phyloP scores from a whole-genome alignment of 768 basidiomycete genomes.

The Naganishia friedmannii region DNA sequence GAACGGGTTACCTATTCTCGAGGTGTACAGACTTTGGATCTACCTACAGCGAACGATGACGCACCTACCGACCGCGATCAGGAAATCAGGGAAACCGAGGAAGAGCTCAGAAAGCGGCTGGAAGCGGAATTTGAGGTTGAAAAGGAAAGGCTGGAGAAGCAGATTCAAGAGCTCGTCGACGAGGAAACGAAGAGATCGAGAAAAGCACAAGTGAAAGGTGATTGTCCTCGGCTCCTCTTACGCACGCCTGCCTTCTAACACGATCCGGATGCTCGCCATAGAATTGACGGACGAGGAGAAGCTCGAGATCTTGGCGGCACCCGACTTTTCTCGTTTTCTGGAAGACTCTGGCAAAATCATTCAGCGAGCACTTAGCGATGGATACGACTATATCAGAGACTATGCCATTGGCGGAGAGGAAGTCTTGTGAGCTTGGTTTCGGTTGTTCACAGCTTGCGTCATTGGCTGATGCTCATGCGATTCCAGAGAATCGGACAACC shows the following conservation, averaged over 20 bases:
- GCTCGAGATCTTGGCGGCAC: conserved; percentile 72
- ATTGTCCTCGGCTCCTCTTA: not conserved
- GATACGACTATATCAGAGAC: conserved; percentile 94
- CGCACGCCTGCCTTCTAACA: not conserved
- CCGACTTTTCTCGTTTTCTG: conserved; percentile 89
- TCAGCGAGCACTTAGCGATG: conserved; percentile 88
- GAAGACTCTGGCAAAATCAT: conserved; percentile 92
- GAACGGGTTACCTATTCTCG: conserved; percentile 49
- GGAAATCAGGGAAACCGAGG: conserved; percentile 57
- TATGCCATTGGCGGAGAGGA: conserved; percentile 87
- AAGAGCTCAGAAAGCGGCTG: conserved; percentile 71
- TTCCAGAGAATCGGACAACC: conserved; percentile 80
- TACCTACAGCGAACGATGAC: conserved; percentile 50
- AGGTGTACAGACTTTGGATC: conserved; percentile 46
- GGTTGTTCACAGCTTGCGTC: not conserved
- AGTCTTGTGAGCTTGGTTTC: conserved; percentile 63
- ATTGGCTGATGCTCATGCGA: not conserved
- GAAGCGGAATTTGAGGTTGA: conserved; percentile 80
- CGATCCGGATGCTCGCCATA: conserved; percentile 41
- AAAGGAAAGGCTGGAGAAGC: conserved; percentile 76
- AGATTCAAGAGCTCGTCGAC: conserved; percentile 54
- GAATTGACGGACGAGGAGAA: conserved; percentile 86
- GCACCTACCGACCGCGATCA: conserved; percentile 59
- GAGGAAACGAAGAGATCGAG: conserved; percentile 35
- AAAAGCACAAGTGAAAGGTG: conserved; percentile 38